phyloP scores from a whole-genome alignment of 768 basidiomycete genomes.

The Tylopilus felleus region DNA sequence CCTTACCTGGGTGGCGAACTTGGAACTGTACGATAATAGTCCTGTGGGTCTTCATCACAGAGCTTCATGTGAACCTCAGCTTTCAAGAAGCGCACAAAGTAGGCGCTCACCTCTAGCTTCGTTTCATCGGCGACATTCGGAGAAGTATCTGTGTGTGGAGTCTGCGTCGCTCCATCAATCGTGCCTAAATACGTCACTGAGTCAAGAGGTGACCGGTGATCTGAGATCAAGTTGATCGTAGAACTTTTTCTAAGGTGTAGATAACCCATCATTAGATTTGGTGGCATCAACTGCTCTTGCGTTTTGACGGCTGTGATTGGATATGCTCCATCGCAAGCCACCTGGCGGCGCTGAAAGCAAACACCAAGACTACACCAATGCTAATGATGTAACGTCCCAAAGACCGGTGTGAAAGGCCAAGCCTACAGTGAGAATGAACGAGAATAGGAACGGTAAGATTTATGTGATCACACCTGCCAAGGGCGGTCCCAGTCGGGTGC shows the following conservation, averaged over 20 bases:
- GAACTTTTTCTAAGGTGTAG: conserved; percentile 7
- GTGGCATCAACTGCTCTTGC: conserved; percentile 23
- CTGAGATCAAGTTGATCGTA: conserved; percentile 10
- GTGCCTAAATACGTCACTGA: conserved; percentile 79
- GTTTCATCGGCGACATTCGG: too few species aligned
- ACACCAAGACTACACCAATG: conserved; percentile 54
- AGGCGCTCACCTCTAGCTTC: too few species aligned
- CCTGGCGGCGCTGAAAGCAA: conserved; percentile 41
- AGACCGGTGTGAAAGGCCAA: too few species aligned
- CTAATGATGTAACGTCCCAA: conserved; percentile 65
- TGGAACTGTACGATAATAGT: too few species aligned
- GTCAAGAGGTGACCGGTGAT: conserved; percentile 76
- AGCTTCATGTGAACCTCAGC: too few species aligned
- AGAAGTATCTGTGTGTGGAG: too few species aligned
- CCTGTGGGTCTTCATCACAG: too few species aligned
- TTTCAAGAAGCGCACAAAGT: too few species aligned
- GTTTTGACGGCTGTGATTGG: conserved; percentile 21
- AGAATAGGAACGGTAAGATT: background rate
- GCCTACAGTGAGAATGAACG: too few species aligned
- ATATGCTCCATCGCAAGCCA: conserved; percentile 41
- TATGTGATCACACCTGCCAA: conserved; percentile 73
- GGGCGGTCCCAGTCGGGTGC: conserved; percentile 96
- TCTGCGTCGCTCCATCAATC: conserved; percentile 49
- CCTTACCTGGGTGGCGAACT: too few species aligned
- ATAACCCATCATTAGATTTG: too few species aligned